A percentile compares a stretch with the other conserved stretches of the same genome.
These are phyloP conservation scores for Tuber melanosporum DNA, from an alignment of 495 filamentous ascomycete genomes.

Conservation along the genomic window DNA sequence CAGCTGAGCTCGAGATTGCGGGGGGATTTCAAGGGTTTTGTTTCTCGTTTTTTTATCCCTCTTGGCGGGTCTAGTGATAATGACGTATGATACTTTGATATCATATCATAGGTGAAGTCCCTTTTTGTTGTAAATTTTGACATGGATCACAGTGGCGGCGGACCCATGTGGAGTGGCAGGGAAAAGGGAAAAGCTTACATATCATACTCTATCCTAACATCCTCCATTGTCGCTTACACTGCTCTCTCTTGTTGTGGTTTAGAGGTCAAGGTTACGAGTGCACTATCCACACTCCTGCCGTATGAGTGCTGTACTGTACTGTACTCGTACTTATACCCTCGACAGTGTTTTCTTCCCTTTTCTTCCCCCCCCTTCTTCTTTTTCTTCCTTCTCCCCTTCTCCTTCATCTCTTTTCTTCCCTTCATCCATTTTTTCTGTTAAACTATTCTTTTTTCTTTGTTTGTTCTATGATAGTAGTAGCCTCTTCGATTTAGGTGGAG, in stretches of 20 bases:
- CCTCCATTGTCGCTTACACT: background rate
- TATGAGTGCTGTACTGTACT: background rate
- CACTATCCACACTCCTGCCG: background rate
- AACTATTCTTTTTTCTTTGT: slow-evolving; percentile 7
- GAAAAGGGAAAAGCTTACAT: background rate
- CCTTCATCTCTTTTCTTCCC: background rate
- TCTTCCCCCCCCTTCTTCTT: background rate
- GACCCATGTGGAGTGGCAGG: background rate
- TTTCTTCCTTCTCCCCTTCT: background rate
- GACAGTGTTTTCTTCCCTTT: slow-evolving; percentile 7
- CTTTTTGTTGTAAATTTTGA: background rate
- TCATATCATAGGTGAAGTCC: background rate
- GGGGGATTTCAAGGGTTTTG: background rate
- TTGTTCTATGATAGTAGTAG: slow-evolving; percentile 21
- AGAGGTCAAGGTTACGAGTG: background rate
- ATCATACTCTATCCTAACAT: background rate
- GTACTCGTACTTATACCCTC: background rate
- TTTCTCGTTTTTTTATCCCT: background rate
- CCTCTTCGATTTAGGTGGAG: slow-evolving; percentile 10
- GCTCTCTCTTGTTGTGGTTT: background rate
- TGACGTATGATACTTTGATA: background rate
- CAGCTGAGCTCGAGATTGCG: background rate
- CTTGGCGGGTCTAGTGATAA: background rate
- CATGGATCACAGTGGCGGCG: background rate
- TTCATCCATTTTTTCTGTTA: slow-evolving; percentile 4